A percentile compares a stretch with the other conserved stretches of the same genome.
These are phyloP conservation scores for Citrus medica DNA, from an alignment of 345 rosid genomes.

Conservation along the genomic window DNA sequence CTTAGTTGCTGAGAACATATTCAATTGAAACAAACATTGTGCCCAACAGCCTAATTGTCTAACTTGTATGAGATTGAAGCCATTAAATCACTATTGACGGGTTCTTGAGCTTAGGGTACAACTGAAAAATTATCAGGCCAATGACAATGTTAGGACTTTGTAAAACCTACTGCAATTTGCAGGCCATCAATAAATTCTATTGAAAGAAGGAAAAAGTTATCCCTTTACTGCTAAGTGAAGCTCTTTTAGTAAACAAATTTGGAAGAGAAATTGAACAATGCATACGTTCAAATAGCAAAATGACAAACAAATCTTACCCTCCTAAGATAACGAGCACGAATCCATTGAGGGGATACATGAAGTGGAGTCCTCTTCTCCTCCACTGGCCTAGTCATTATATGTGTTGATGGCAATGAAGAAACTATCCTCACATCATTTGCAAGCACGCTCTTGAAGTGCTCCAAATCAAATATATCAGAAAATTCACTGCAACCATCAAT, in stretches of 20 bases:
- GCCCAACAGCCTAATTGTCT: not conserved
- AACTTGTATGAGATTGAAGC: not conserved
- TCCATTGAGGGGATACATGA: constrained; percentile 85
- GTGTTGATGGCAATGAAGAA: constrained; percentile 75
- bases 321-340: constrained; percentile 80
- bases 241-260: not conserved
- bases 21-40: not conserved
- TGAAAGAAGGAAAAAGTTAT: not conserved
- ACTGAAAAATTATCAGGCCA: not conserved
- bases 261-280: not conserved
- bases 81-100: not conserved
- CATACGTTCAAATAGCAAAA: not conserved
- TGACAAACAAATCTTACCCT: constrained; percentile 42
- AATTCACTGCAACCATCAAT: constrained; percentile 73
- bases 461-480: constrained; percentile 89
- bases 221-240: not conserved
- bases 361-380: constrained; percentile 78
- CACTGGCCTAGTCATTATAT: constrained; percentile 80
- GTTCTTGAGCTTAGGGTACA: not conserved
- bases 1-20: not conserved
- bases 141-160: not conserved
- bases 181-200: not conserved
- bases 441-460: constrained; percentile 76
- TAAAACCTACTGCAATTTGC: not conserved
- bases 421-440: constrained; percentile 79